Evolutionary conservation across 2,329 filamentous ascomycete genomes (phyloP).

Genomic region (Talaromyces funiculosus): DNA sequence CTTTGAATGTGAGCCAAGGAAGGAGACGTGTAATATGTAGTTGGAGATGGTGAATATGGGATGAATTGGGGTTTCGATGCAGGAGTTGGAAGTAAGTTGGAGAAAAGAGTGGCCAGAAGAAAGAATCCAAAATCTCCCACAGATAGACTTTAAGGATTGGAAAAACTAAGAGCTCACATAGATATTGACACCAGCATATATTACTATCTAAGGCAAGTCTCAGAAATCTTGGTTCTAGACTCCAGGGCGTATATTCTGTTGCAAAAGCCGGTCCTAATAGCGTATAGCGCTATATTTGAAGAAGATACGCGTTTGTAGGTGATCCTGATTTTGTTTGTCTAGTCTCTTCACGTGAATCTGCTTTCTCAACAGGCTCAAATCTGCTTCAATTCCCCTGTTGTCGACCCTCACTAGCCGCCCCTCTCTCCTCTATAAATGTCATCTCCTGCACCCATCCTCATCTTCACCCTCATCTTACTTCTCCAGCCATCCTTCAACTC

Average conservation of each 20-base stretch:
- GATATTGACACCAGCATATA: not conserved
- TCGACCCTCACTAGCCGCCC: not conserved
- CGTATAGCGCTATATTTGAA: not conserved
- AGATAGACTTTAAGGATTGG: not conserved
- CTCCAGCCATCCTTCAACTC: not conserved
- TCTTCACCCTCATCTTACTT: not conserved
- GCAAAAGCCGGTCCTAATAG: not conserved
- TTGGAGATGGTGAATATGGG: not conserved
- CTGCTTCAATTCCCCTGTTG: not conserved
- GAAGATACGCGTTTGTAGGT: not conserved
- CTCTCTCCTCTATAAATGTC: not conserved
- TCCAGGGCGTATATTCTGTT: not conserved
- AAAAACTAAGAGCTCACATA: not conserved
- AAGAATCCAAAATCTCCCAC: not conserved
- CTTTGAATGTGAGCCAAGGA: not conserved
- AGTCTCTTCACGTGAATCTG: not conserved
- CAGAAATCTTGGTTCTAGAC: not conserved
- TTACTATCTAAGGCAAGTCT: not conserved
- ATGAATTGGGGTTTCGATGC: not conserved
- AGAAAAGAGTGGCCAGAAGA: not conserved
- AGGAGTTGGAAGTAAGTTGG: not conserved
- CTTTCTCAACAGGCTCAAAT: not conserved
- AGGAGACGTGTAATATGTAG: not conserved
- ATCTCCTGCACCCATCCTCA: not conserved
- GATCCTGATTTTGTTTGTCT: not conserved